Evolutionary conservation across 106 monocot genomes (phyloP).

Genomic region (Dendrobium nobile): DNA sequence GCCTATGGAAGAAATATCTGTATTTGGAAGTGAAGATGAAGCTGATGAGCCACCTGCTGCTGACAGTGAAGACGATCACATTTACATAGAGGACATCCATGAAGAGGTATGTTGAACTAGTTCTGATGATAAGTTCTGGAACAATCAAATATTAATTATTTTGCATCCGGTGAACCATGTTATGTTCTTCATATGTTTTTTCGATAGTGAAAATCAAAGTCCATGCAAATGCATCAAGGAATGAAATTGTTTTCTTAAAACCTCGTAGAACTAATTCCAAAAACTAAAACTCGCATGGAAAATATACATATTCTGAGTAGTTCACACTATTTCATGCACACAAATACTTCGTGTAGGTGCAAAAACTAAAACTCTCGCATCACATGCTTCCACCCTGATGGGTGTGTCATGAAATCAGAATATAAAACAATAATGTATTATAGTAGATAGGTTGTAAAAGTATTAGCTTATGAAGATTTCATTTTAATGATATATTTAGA

Average conservation of each 20-base stretch:
- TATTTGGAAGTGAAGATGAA: conserved; percentile 65
- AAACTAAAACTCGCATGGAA: background rate
- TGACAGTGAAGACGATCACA: conserved; percentile 67
- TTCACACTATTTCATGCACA: background rate
- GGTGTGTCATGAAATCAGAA: no score
- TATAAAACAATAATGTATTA: background rate
- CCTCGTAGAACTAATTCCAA: background rate
- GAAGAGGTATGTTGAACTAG: conserved; percentile 41
- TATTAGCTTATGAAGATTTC: background rate
- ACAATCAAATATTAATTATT: background rate
- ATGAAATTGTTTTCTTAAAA: background rate
- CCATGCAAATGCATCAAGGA: background rate
- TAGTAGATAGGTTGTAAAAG: background rate
- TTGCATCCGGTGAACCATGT: background rate
- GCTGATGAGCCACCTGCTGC: conserved; percentile 22
- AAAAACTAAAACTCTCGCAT: background rate
- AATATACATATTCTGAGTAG: background rate
- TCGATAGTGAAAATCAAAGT: background rate
- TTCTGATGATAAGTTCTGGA: background rate
- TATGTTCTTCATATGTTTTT: background rate
- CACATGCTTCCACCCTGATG: background rate
- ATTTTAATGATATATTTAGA: background rate
- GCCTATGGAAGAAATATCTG: conserved; percentile 48
- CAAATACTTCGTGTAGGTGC: background rate
- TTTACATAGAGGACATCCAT: conserved; percentile 17